Evolutionary conservation across 768 basidiomycete genomes (phyloP).

Genomic region (Suillus ampliporus): DNA sequence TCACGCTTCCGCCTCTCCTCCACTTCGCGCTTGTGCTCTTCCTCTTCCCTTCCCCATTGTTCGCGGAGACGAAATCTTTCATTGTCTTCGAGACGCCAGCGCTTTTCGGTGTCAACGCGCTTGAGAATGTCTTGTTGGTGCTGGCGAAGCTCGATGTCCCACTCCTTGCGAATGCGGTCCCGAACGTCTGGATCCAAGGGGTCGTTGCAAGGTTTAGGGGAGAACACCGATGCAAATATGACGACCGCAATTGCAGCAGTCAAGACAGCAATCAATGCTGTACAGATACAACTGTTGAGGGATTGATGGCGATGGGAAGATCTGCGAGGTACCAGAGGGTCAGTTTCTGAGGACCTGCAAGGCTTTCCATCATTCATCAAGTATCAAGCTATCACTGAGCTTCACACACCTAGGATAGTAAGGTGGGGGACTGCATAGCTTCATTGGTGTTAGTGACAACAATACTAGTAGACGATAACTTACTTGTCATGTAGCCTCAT

Average conservation of each 20-base stretch:
- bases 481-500: neutral
- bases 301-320: neutral
- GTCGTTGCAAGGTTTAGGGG: constrained; percentile 24
- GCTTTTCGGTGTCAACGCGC: constrained; percentile 16
- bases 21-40: constrained; percentile 5
- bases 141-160: constrained; percentile 22
- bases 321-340: neutral
- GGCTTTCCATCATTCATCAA: neutral
- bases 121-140: constrained; percentile 21
- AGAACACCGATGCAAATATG: too few species aligned
- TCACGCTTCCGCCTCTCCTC: constrained; percentile 22
- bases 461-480: neutral
- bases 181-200: constrained; percentile 24
- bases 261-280: neutral
- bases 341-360: neutral
- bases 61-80: neutral
- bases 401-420: neutral
- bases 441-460: neutral
- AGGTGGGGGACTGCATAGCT: neutral
- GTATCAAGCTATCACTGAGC: neutral
- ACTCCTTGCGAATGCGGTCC: constrained; percentile 26
- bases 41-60: neutral
- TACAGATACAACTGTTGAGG: neutral
- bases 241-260: too few species aligned
- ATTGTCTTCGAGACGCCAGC: constrained; percentile 29